Conservation (phyloP, 2,329 filamentous ascomycete genomes). For the Hymenoscyphus infarciens region DNA sequence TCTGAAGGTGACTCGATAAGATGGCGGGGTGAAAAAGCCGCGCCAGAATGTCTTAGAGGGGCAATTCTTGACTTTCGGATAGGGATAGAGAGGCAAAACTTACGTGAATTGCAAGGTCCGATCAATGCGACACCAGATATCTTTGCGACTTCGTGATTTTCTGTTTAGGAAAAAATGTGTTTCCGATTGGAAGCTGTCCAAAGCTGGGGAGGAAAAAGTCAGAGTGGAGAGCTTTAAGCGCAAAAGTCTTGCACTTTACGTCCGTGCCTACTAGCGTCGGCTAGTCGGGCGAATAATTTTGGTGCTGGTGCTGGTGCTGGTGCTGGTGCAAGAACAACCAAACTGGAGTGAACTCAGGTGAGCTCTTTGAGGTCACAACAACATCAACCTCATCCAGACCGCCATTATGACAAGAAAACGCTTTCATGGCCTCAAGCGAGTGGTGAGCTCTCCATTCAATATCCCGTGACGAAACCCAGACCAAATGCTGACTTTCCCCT, state of each 20-base stretch:
- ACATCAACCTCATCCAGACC: not conserved
- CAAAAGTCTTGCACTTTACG: constrained; percentile 4
- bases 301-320: not conserved
- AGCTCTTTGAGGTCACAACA: not conserved
- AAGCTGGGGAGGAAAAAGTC: not conserved
- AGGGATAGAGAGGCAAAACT: not conserved
- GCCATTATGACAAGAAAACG: constrained; percentile 48
- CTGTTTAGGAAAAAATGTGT: not conserved
- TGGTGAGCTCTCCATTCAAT: constrained; percentile 46
- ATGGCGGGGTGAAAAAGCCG: constrained; percentile 30
- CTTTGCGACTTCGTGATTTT: not conserved
- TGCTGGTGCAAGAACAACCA: not conserved
- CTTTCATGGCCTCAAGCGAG: constrained; percentile 64
- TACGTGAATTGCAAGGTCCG: not conserved
- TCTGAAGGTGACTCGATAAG: constrained; percentile 16
- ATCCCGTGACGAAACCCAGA: not conserved
- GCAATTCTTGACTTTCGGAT: not conserved
- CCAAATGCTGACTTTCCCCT: constrained; percentile 14
- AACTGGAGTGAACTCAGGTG: not conserved
- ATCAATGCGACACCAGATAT: constrained; percentile 4
- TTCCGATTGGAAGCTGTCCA: constrained; percentile 1
- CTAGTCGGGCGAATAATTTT: constrained; percentile 2
- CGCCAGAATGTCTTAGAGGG: constrained; percentile 11
- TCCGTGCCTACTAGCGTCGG: not conserved
- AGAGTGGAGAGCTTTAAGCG: constrained; percentile 3